A percentile compares a stretch with the other conserved stretches of the same genome.
Evolutionary conservation across 306 rosid species (phyloP).

Genomic region (Argentina anserina): DNA sequence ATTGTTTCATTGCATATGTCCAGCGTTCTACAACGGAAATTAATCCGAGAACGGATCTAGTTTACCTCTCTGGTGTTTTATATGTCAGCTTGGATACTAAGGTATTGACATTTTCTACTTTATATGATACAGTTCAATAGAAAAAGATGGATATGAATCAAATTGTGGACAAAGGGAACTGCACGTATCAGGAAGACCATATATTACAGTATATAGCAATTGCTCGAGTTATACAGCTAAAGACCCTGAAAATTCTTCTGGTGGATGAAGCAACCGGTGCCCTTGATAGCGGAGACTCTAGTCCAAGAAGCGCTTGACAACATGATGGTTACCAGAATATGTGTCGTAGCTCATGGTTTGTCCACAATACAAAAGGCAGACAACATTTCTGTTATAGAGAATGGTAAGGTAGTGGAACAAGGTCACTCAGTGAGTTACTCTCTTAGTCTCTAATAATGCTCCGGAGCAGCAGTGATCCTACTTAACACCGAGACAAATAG

Average conservation of each 20-base stretch:
- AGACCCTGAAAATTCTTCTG: slow-evolving; percentile 41
- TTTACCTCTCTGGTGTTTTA: neutral
- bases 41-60: neutral
- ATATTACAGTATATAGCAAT: slow-evolving; percentile 44
- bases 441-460: no score
- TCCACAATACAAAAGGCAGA: slow-evolving; percentile 44
- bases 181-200: slow-evolving; percentile 51
- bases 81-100: neutral
- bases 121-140: slow-evolving; percentile 3
- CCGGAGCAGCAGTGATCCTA: slow-evolving; percentile 21
- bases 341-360: slow-evolving; percentile 49
- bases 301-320: slow-evolving; percentile 42
- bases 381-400: slow-evolving; percentile 42
- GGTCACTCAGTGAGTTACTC: slow-evolving; percentile 41
- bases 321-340: slow-evolving; percentile 28
- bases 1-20: no score
- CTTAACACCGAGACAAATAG: neutral
- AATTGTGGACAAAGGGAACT: slow-evolving; percentile 54
- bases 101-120: neutral
- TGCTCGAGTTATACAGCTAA: slow-evolving; percentile 46
- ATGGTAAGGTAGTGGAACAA: slow-evolving; percentile 43
- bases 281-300: slow-evolving; percentile 52
- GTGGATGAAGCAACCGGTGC: slow-evolving; percentile 63
- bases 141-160: slow-evolving; percentile 46
- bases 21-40: no score